Percentiles rank a stretch among this genome's conserved stretches.
phyloP scores from a whole-genome alignment of 2,329 filamentous ascomycete species.

The Lachnellula hyalina region DNA sequence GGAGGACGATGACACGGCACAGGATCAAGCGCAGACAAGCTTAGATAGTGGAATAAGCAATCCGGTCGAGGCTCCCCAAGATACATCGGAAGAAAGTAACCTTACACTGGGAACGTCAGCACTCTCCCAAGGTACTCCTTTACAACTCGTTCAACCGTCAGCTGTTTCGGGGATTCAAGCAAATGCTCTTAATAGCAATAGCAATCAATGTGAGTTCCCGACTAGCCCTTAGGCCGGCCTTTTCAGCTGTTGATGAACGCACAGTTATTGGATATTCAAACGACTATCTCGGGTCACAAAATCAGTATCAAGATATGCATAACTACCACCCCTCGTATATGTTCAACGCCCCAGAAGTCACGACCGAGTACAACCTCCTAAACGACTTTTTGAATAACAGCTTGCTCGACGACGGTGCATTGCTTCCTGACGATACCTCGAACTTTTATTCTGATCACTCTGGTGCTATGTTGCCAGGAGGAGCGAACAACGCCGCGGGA shows the following conservation, averaged over 20 bases:
- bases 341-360: constrained; percentile 90
- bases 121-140: constrained; percentile 45
- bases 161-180: constrained; percentile 62
- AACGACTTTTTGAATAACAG: constrained; percentile 95
- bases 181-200: constrained; percentile 55
- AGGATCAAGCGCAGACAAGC: constrained; percentile 44
- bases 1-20: constrained; percentile 54
- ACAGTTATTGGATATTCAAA: constrained; percentile 74
- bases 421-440: constrained; percentile 62
- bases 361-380: constrained; percentile 92
- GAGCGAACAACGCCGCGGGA: constrained; percentile 38
- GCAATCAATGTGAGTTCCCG: constrained; percentile 65
- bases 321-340: constrained; percentile 91
- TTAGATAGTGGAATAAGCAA: constrained; percentile 43
- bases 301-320: constrained; percentile 90
- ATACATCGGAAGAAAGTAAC: constrained; percentile 40
- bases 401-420: constrained; percentile 75
- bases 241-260: constrained; percentile 25
- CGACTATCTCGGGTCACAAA: constrained; percentile 70
- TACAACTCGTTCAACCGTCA: constrained; percentile 68
- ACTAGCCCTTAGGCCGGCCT: constrained; percentile 4
- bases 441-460: constrained; percentile 55
- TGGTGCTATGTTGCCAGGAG: constrained; percentile 41
- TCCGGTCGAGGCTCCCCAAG: constrained; percentile 50
- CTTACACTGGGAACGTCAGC: constrained; percentile 32